A percentile compares a stretch with the other conserved stretches of the same genome.
Evolutionary conservation across 805 yeast genomes (phyloP).

Genomic region (Kuraishia hungarica): DNA sequence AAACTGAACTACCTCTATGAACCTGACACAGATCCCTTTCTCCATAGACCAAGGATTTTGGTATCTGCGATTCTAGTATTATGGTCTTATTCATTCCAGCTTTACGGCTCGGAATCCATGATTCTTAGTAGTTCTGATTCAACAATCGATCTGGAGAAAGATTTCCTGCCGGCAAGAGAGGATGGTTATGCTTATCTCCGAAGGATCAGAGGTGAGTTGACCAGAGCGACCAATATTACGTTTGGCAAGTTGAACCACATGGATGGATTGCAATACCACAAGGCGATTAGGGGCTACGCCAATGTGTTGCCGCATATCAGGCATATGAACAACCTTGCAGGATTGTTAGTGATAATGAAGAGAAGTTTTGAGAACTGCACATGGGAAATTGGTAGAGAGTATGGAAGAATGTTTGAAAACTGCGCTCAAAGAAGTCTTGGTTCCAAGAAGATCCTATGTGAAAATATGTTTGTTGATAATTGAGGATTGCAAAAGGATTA

Average conservation of each 20-base stretch:
- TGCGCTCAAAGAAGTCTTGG: constrained; percentile 49
- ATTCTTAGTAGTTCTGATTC: neutral
- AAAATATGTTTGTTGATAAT: constrained; percentile 31
- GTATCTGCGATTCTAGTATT: constrained; percentile 28
- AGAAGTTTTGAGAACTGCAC: constrained; percentile 26
- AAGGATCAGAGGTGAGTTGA: constrained; percentile 32
- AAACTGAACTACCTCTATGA: constrained; percentile 21
- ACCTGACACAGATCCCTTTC: constrained; percentile 23
- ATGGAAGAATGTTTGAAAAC: constrained; percentile 37
- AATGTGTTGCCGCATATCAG: constrained; percentile 23
- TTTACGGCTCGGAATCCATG: constrained; percentile 40
- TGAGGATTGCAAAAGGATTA: neutral
- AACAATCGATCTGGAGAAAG: neutral
- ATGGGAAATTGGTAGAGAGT: constrained; percentile 52
- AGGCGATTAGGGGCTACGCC: constrained; percentile 26
- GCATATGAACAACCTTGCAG: constrained; percentile 40
- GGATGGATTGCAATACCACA: constrained; percentile 22
- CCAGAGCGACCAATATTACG: constrained; percentile 9
- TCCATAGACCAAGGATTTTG: constrained; percentile 27
- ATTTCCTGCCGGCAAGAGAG: constrained; percentile 28
- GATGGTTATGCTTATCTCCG: constrained; percentile 38
- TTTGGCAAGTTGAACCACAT: constrained; percentile 9
- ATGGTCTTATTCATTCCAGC: constrained; percentile 38
- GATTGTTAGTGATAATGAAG: constrained; percentile 35
- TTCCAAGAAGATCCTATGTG: constrained; percentile 32